Evolutionary conservation across 2,329 filamentous ascomycete genomes (phyloP).

Genomic region (Aspergillus sp.): DNA sequence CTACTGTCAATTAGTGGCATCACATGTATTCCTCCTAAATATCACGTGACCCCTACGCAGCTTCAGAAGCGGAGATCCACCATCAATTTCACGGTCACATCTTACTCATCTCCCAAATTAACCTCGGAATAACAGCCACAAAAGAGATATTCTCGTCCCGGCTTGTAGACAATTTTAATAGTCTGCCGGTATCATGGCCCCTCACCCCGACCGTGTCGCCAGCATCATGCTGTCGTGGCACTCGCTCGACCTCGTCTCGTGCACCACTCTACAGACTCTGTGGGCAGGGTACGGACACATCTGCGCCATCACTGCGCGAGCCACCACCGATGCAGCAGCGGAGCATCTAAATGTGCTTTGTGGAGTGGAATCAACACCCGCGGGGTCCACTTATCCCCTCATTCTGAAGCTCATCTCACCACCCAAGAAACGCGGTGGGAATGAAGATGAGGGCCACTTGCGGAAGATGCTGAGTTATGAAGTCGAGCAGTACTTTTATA

Average conservation of each 20-base stretch:
- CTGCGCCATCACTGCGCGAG: slow-evolving; percentile 48
- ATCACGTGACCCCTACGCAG: too few species aligned
- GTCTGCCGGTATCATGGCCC: too few species aligned
- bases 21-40: too few species aligned
- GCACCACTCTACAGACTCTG: slow-evolving; percentile 34
- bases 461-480: slow-evolving; percentile 65
- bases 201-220: slow-evolving; percentile 17
- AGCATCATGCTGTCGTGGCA: slow-evolving; percentile 22
- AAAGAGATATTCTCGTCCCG: too few species aligned
- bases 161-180: too few species aligned
- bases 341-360: slow-evolving; percentile 14
- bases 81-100: too few species aligned
- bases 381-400: slow-evolving; percentile 26
- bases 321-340: slow-evolving; percentile 19
- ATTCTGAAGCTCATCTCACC: slow-evolving; percentile 60
- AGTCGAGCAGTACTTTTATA: slow-evolving; percentile 64
- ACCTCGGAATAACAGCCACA: too few species aligned
- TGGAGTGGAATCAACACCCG: slow-evolving; percentile 10
- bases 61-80: too few species aligned
- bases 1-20: too few species aligned
- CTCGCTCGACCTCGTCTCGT: slow-evolving; percentile 23
- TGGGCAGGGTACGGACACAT: slow-evolving; percentile 52
- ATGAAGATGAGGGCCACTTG: slow-evolving; percentile 56
- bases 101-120: too few species aligned
- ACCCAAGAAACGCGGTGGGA: slow-evolving; percentile 28